Base-by-base conservation (phyloP, 2,329 filamentous ascomycete species). In the Aspergillus sp. region DNA sequence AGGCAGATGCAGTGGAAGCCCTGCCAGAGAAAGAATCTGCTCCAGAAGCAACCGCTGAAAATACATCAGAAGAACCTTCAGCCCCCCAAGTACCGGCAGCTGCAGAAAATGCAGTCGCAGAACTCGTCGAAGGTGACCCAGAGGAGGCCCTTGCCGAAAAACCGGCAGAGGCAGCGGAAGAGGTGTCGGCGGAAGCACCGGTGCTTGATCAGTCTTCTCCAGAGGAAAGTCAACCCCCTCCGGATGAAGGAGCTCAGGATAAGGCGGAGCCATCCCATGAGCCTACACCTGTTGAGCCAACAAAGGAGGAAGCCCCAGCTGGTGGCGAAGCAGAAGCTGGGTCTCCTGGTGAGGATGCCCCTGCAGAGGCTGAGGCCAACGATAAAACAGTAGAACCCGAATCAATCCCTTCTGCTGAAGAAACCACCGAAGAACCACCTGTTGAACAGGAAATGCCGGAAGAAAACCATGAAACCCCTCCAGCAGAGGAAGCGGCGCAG, bases 401-500 rank as follows among this genome's bases (percentile, higher is more conserved):
- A 5, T 19, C 30, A n/a, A 20, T 9, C 19, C 19, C 30, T 19
- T 9, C 32, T 20, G 40, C 26, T n/a, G 38, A 24, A 49, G 36
- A 49, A 43, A 32, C 5, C 9, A 42, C 47, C 10, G 17, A 17
- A 24, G 47, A 49, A 35, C 10, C 38, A 30, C 47, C 19, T 6
- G 24, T 36, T 22, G 47, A 49, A 17, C 10, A 30, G 11, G 24
- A 33, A 43, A 13, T 17, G 30, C 6, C 38, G 30, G 35, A 26
- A 2, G 35, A 30, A n/a, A 13, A 49, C 3, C 26, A 59, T 35
- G 57, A 60, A 17, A 54, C 57, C 44, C 22, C 50, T 17, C 36
- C 61, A n/a, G 44, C 40, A 19, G 53, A 59, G 47, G 64, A 62
- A 24, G 20, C 53, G 4, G 13, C 35, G 16, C 16, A 42, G 22